Evolutionary conservation across 164 flowering plant species (phyloP), one percentile per base, ranked within the genome.

Genomic region (Brasenia schreberi): DNA sequence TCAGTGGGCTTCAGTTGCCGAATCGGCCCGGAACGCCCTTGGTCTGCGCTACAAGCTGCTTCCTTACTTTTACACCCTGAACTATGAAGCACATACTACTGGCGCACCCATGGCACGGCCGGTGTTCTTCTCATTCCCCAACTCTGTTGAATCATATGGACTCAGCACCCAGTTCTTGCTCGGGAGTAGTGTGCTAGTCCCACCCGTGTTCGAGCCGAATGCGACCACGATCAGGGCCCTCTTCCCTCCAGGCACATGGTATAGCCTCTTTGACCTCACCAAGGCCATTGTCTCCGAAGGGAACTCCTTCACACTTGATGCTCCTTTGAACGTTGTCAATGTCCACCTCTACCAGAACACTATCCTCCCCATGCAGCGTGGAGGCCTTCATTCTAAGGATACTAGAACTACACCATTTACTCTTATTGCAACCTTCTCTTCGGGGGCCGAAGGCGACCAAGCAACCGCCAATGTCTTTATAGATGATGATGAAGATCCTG

Each of bases 61-160:
- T 16, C 93, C 91, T 9, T 86, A 83, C 69, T 73, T 84, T 3
- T 89, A 89, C 80, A 85, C 93, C 0, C 64, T 86, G 70, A 84
- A 43, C 73, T 84, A 80, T 16, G 88, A 83, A 65, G 96, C 93
- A 27, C 96, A 89, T 65, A 69, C 58, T 0, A 80, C 64, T 6
- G 91, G 96, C 0, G 81, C 88, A 4, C 89, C 91, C 7, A 86
- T 87, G 12, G 93, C 91, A 5, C 67, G 88, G 58, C 96, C 93
- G 0, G 74, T 89, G 18, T 89, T 89, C 86, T 87, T 89, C 77
- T 68, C 87, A 0, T 89, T 89, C 76, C 81, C 96, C 0, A 68
- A 70, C 18, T 69, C 68, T 64, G 44, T 72, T 0, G 66, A 74
- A 2, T 65, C 68, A 33, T 83, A 87, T 62, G 87, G 70, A 0